phyloP scores from a whole-genome alignment of 306 rosid genomes.

The Dryas alaskensis region DNA sequence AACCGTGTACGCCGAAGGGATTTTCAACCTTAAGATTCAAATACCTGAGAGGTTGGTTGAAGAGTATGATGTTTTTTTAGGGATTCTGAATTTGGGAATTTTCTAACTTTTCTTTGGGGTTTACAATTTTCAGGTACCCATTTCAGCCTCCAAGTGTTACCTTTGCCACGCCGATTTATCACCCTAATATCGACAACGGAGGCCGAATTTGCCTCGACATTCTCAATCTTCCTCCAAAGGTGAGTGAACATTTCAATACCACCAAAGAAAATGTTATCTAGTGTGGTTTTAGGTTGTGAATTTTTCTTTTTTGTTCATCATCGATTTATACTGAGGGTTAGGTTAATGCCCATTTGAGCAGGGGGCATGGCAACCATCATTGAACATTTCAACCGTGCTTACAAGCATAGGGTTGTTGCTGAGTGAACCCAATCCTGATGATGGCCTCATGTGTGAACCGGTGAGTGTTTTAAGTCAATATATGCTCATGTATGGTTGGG shows the following conservation, averaged over 20 bases:
- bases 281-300: background rate
- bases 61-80: background rate
- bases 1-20: constrained; percentile 33
- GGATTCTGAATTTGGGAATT: background rate
- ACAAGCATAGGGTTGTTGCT: constrained; percentile 40
- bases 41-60: constrained; percentile 32
- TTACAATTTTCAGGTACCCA: constrained; percentile 29
- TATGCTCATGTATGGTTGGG: background rate
- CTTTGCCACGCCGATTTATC: constrained; percentile 40
- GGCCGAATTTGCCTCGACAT: constrained; percentile 48
- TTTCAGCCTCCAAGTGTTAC: constrained; percentile 47
- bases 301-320: background rate
- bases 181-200: constrained; percentile 43
- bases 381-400: constrained; percentile 43
- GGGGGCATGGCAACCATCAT: constrained; percentile 52
- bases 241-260: background rate
- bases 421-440: constrained; percentile 49
- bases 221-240: constrained; percentile 48
- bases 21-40: constrained; percentile 35
- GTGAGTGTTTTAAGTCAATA: constrained; percentile 22
- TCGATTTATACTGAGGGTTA: constrained; percentile 4
- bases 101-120: background rate
- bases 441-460: constrained; percentile 44
- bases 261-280: background rate
- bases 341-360: background rate